phyloP scores from a whole-genome alignment of 768 basidiomycete species.

The Lactarius tabidus region DNA sequence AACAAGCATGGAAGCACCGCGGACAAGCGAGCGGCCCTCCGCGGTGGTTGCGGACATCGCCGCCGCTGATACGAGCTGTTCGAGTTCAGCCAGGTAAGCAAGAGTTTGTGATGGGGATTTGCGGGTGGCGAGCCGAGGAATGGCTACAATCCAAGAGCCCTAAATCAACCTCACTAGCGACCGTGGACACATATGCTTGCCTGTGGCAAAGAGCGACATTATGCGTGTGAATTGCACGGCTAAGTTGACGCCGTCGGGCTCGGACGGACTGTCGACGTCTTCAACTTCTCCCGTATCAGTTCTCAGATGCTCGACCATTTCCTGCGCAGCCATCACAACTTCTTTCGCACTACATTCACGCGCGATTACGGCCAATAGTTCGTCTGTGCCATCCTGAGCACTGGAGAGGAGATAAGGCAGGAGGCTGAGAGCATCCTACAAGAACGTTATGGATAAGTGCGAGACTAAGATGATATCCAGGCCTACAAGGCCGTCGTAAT shows the following conservation, averaged over 20 bases:
- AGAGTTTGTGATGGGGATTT: slow-evolving; percentile 16
- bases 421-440: slow-evolving; percentile 40
- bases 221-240: slow-evolving; percentile 28
- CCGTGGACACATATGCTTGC: slow-evolving; percentile 17
- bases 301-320: slow-evolving; percentile 35
- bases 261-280: slow-evolving; percentile 11
- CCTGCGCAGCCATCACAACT: slow-evolving; percentile 40
- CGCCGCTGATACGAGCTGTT: slow-evolving; percentile 7
- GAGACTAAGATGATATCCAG: background rate
- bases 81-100: slow-evolving; percentile 16
- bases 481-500: slow-evolving; percentile 25
- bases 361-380: slow-evolving; percentile 35
- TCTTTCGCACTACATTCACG: slow-evolving; percentile 39
- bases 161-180: background rate
- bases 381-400: slow-evolving; percentile 30
- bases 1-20: slow-evolving; percentile 12
- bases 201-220: slow-evolving; percentile 25
- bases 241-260: slow-evolving; percentile 1
- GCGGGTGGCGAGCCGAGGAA: slow-evolving; percentile 28
- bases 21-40: slow-evolving; percentile 18
- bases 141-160: slow-evolving; percentile 20
- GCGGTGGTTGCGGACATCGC: slow-evolving; percentile 3
- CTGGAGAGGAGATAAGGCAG: slow-evolving; percentile 37
- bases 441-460: background rate
- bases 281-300: slow-evolving; percentile 26